Conservation (phyloP, 345 rosid species). For the Salix koriyanagi region DNA sequence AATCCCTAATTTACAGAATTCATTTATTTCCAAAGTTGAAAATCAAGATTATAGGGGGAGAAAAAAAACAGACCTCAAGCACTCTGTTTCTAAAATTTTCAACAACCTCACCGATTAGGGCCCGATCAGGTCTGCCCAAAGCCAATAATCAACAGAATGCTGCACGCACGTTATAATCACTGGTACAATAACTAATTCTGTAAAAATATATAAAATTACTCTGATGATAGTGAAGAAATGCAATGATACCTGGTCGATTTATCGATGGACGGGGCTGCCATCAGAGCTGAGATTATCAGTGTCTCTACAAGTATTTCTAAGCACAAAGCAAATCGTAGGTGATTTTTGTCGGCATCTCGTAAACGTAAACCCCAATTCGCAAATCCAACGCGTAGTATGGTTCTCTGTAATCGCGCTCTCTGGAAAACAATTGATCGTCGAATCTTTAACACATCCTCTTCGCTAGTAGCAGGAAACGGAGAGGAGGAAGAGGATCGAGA, state of each 20-base stretch:
- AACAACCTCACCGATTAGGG: conserved; percentile 70
- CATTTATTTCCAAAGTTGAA: too few species aligned
- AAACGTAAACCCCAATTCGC: conserved; percentile 78
- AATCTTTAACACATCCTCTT: conserved; percentile 35
- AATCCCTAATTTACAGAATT: too few species aligned
- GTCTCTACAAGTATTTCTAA: conserved; percentile 58
- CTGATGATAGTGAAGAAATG: too few species aligned
- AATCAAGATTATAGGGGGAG: too few species aligned
- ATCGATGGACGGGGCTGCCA: conserved; percentile 95
- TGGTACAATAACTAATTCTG: too few species aligned
- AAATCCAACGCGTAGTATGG: conserved; percentile 46
- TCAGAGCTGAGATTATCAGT: conserved; percentile 86
- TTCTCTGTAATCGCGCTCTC: conserved; percentile 41
- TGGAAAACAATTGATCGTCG: conserved; percentile 35
- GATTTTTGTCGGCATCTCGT: conserved; percentile 80
- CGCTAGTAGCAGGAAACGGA: conserved; percentile 10
- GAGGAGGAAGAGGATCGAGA: not conserved
- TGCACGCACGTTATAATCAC: too few species aligned
- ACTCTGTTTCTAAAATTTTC: conserved; percentile 22
- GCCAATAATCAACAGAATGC: conserved; percentile 66
- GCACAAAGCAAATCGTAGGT: conserved; percentile 48
- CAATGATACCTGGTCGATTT: conserved; percentile 62
- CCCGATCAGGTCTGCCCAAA: conserved; percentile 87
- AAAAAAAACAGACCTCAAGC: too few species aligned
- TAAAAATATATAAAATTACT: too few species aligned